phyloP scores from a whole-genome alignment of 1,284 basidiomycete genomes.

The Ceratobasidium sp. region DNA sequence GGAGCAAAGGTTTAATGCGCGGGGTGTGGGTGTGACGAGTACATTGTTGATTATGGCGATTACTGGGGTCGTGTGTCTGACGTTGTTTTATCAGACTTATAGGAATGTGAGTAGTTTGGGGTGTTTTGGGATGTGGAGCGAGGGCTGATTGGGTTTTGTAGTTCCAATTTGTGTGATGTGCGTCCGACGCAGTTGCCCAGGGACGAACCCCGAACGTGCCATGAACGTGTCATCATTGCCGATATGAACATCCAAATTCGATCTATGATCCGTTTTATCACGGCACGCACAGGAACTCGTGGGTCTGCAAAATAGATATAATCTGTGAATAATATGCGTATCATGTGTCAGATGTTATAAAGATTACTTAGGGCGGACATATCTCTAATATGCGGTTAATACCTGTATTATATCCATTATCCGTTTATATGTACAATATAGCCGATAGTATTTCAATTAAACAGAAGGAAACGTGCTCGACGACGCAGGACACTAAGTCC shows the following conservation, averaged over 20 bases:
- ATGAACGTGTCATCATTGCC: slow-evolving; percentile 93
- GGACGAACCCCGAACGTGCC: slow-evolving; percentile 60
- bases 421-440: too few species aligned
- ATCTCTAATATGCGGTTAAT: too few species aligned
- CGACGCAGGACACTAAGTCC: too few species aligned
- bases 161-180: slow-evolving; percentile 95
- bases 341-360: too few species aligned
- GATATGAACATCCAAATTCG: slow-evolving; percentile 95
- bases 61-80: slow-evolving; percentile 95
- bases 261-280: slow-evolving; percentile 96
- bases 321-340: too few species aligned
- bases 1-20: slow-evolving; percentile 98
- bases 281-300: too few species aligned
- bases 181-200: slow-evolving; percentile 71
- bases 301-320: too few species aligned
- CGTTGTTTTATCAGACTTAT: slow-evolving; percentile 98
- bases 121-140: neutral
- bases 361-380: too few species aligned
- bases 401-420: too few species aligned
- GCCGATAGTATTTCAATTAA: too few species aligned
- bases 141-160: slow-evolving; percentile 56
- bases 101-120: slow-evolving; percentile 80
- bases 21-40: slow-evolving; percentile 97
- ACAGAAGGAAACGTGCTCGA: too few species aligned
- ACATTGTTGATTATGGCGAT: slow-evolving; percentile 99